phyloP scores from a whole-genome alignment of 768 basidiomycete species.

The Collybiopsis luxurians region DNA sequence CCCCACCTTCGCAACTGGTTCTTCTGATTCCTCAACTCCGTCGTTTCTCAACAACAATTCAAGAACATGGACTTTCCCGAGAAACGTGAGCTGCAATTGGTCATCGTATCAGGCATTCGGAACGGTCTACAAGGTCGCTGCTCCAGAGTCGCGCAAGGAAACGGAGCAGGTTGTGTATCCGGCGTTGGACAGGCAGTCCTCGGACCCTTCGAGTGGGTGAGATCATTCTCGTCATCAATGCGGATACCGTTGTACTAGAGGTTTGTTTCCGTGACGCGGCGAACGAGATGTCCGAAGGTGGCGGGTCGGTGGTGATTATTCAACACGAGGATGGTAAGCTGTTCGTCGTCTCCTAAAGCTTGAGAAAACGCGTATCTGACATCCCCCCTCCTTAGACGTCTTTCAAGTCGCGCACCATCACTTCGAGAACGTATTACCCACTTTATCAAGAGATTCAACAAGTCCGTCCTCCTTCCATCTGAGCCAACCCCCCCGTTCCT shows the following conservation, averaged over 20 bases:
- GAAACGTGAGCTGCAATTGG: slow-evolving; percentile 69
- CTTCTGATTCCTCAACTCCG: neutral
- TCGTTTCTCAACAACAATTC: neutral
- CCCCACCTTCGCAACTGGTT: slow-evolving; percentile 12
- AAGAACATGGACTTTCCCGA: slow-evolving; percentile 54
- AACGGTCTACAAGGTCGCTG: neutral
- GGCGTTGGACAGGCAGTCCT: slow-evolving; percentile 75
- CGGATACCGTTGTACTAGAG: slow-evolving; percentile 65
- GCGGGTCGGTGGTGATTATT: slow-evolving; percentile 79
- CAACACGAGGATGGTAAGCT: slow-evolving; percentile 74
- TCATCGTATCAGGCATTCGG: slow-evolving; percentile 61
- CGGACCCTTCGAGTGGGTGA: slow-evolving; percentile 76
- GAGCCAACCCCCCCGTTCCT: neutral
- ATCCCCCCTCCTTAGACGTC: slow-evolving; percentile 19
- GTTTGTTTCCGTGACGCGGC: slow-evolving; percentile 91
- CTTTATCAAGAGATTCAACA: slow-evolving; percentile 86
- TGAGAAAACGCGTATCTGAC: neutral
- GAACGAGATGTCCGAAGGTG: slow-evolving; percentile 82
- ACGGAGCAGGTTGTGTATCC: slow-evolving; percentile 31
- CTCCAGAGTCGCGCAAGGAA: neutral
- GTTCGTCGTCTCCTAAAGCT: slow-evolving; percentile 12
- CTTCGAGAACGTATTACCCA: slow-evolving; percentile 87
- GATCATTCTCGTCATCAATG: slow-evolving; percentile 79
- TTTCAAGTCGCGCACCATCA: slow-evolving; percentile 70
- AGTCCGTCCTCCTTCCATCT: slow-evolving; percentile 14